Evolutionary conservation across 2,329 filamentous ascomycete species (phyloP), one percentile per base, ranked within the genome.

Genomic region (Arachnomyces sp.): DNA sequence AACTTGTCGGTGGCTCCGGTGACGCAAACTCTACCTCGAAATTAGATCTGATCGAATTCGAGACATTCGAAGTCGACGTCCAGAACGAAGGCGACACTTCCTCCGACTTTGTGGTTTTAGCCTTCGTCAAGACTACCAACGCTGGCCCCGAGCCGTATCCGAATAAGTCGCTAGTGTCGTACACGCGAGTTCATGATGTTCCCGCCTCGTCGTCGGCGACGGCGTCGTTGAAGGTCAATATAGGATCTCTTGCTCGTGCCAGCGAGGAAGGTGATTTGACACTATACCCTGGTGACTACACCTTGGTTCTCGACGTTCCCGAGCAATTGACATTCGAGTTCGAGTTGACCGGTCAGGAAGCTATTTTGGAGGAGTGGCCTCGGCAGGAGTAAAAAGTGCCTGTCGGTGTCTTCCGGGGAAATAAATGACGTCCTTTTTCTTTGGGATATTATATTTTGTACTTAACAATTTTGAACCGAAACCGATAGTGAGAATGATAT

Each of bases 31-130:
- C 44, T 32, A 38, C 46, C 13, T 59, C 60, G 39, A 49, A 49
- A 25, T 25, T 25, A 9, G 21, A 25, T 25, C 21, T 25, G 5
- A 25, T 25, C 9, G 21, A 25, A 25, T 57, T 63, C 40, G 39
- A 48, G 28, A 55, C 52, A 2, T 46, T 63, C 42, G 34, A 44
- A 2, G 44, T 55, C 30, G 47, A 43, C 7, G 53, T 65, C 32
- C 45, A 42, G 14, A 64, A 64, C 45, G 56, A 50, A 3, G 61
- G 60, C 13, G 42, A 43, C 3, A 34, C 48, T 1, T 44, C 52
- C 2, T 64, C 61, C 0, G 61, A 64, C 48, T 65, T 59, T 44
- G 53, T 59, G 6, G 55, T 51, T 4, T 46, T 65, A 28, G 44
- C 54, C 9, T 65, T 65, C 43, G 40, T 60, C 36, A 51, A 51